These are phyloP conservation scores for Cladophialophora bantiana DNA, from an alignment of 2,329 filamentous ascomycete genomes.

Conservation along the genomic window DNA sequence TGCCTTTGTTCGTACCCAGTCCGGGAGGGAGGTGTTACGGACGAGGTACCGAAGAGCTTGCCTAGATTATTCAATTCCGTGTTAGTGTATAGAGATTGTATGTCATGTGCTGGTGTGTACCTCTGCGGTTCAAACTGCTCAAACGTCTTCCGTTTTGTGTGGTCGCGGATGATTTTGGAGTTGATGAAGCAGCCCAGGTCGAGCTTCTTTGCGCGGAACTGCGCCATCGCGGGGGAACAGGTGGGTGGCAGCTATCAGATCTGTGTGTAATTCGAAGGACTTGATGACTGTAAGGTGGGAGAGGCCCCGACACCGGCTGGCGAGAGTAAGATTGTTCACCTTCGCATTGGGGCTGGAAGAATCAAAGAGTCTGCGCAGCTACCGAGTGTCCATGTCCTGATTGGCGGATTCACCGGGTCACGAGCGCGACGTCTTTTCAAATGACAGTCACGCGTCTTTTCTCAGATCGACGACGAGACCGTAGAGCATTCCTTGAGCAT, in stretches of 20 bases:
- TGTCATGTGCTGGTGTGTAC: conserved; percentile 55
- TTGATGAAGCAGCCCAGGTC: conserved; percentile 90
- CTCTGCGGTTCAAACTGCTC: conserved; percentile 86
- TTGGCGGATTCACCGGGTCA: neutral
- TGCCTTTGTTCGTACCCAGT: conserved; percentile 83
- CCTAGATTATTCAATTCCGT: conserved; percentile 56
- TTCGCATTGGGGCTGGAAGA: neutral
- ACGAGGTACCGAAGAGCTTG: conserved; percentile 94
- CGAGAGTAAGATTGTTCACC: neutral
- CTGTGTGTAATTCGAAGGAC: neutral
- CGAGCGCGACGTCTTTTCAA: neutral
- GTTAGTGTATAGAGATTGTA: neutral
- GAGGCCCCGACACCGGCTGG: neutral
- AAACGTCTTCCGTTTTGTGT: conserved; percentile 95
- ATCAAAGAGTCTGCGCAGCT: conserved; percentile 2
- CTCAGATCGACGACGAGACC: neutral
- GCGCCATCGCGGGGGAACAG: conserved; percentile 69
- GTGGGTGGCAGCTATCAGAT: neutral
- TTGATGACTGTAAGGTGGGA: neutral
- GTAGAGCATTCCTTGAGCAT: neutral
- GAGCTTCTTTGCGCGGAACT: conserved; percentile 89
- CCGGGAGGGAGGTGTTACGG: conserved; percentile 85
- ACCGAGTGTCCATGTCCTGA: neutral
- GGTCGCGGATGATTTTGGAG: conserved; percentile 85
- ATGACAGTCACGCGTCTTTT: neutral